A percentile compares a stretch with the other conserved stretches of the same genome.
Conservation (phyloP, 108 stramenopile species). For the Conticribra weissflogii region DNA sequence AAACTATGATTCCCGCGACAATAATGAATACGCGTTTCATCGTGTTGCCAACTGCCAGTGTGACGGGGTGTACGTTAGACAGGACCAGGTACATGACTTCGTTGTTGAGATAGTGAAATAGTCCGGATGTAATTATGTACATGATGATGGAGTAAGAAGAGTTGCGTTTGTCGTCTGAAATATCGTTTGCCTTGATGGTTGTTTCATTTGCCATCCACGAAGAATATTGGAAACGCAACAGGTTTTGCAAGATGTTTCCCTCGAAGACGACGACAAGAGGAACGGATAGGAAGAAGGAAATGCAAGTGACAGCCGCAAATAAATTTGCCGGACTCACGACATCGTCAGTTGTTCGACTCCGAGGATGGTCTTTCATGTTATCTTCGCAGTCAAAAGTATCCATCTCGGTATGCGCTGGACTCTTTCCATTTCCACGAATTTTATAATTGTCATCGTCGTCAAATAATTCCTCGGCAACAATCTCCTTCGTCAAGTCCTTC, state of each 20-base stretch:
- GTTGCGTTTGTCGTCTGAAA: no score
- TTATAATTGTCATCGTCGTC: background rate
- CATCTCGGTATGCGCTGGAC: no score
- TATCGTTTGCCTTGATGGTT: conserved; percentile 1
- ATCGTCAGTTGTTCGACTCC: background rate
- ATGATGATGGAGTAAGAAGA: conserved; percentile 4
- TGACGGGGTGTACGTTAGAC: conserved; percentile 69
- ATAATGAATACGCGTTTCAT: conserved; percentile 83
- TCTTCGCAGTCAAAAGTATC: no score
- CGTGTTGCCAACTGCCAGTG: conserved; percentile 82
- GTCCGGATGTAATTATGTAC: conserved; percentile 49
- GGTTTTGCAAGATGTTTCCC: conserved; percentile 18
- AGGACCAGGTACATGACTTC: conserved; percentile 81
- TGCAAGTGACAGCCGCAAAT: conserved; percentile 66
- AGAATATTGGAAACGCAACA: conserved; percentile 2
- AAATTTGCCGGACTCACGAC: conserved; percentile 55
- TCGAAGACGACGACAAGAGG: conserved; percentile 58
- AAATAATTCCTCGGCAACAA: background rate
- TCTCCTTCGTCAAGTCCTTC: conserved; percentile 1
- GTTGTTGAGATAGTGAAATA: conserved; percentile 79
- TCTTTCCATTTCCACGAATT: no score
- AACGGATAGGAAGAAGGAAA: conserved; percentile 50
- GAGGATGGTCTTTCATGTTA: conserved; percentile 7
- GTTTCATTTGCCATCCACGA: background rate
- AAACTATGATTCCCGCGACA: conserved; percentile 58